Percentiles rank a stretch among this genome's conserved stretches.
Evolutionary conservation across 345 rosid genomes (phyloP).

Genomic region (Linum usitatissimum): DNA sequence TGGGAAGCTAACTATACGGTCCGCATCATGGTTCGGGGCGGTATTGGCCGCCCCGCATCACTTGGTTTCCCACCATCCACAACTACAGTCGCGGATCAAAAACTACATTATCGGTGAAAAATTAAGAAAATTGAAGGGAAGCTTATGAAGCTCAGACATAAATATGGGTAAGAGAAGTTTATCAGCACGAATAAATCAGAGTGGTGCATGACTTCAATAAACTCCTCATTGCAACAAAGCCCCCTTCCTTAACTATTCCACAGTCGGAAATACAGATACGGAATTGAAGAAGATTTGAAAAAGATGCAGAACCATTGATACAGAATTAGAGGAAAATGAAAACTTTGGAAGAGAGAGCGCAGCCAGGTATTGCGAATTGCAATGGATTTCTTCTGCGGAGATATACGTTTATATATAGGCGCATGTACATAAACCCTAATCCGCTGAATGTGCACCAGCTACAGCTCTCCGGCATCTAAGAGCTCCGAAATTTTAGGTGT

Average conservation of each 20-base stretch:
- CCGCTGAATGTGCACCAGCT: neutral
- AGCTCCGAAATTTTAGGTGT: neutral
- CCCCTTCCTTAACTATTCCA: neutral
- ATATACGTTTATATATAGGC: neutral
- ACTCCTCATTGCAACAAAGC: constrained; percentile 32
- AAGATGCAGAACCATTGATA: neutral
- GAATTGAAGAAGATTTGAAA: neutral
- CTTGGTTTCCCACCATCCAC: constrained; percentile 17
- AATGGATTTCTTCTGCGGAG: neutral
- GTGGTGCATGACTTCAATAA: constrained; percentile 53
- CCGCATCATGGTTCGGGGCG: constrained; percentile 51
- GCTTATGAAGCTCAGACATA: constrained; percentile 30
- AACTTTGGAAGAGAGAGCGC: neutral
- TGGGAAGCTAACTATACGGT: constrained; percentile 31
- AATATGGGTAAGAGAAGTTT: constrained; percentile 35
- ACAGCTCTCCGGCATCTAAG: neutral
- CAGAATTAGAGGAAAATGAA: no score
- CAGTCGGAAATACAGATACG: no score
- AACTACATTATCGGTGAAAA: neutral
- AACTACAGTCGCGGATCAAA: neutral
- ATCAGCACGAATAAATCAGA: constrained; percentile 46
- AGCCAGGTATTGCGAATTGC: neutral
- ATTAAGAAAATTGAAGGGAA: neutral
- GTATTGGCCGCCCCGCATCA: constrained; percentile 28
- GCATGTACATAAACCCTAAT: neutral